These are phyloP conservation scores for Pleochaeta shiraiana DNA, from an alignment of 2,329 filamentous ascomycete species.

Conservation along the genomic window DNA sequence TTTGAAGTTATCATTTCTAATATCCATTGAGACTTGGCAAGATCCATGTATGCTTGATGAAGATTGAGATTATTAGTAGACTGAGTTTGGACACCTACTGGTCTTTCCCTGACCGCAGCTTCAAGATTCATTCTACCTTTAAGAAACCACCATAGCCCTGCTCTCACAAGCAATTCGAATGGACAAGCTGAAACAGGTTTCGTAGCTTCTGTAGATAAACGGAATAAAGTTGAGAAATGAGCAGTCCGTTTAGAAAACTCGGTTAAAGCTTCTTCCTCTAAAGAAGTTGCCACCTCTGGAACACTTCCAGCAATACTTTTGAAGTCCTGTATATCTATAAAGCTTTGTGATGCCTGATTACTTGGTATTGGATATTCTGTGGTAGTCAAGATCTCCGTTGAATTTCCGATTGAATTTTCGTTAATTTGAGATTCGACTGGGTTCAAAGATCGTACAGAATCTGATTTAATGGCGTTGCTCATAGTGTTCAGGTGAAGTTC, in stretches of 20 bases:
- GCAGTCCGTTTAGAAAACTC: constrained; percentile 49
- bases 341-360: background rate
- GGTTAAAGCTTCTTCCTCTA: constrained; percentile 37
- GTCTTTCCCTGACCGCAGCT: constrained; percentile 40
- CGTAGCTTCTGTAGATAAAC: constrained; percentile 52
- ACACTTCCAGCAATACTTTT: constrained; percentile 10
- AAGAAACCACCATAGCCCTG: constrained; percentile 76
- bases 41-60: constrained; percentile 65
- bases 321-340: constrained; percentile 6
- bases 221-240: constrained; percentile 56
- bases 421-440: constrained; percentile 4
- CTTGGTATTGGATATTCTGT: background rate
- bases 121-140: constrained; percentile 61
- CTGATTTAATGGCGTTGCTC: constrained; percentile 10
- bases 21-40: constrained; percentile 80
- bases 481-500: constrained; percentile 14
- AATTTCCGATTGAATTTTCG: constrained; percentile 6
- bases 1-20: constrained; percentile 26
- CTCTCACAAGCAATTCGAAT: constrained; percentile 45
- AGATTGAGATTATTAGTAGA: constrained; percentile 31
- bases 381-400: background rate
- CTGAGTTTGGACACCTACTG: constrained; percentile 30
- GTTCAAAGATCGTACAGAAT: constrained; percentile 8
- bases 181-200: constrained; percentile 41
- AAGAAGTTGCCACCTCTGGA: constrained; percentile 11